These are phyloP conservation scores for Pleurotus giganteus DNA, from an alignment of 768 basidiomycete species.

Conservation along the genomic window DNA sequence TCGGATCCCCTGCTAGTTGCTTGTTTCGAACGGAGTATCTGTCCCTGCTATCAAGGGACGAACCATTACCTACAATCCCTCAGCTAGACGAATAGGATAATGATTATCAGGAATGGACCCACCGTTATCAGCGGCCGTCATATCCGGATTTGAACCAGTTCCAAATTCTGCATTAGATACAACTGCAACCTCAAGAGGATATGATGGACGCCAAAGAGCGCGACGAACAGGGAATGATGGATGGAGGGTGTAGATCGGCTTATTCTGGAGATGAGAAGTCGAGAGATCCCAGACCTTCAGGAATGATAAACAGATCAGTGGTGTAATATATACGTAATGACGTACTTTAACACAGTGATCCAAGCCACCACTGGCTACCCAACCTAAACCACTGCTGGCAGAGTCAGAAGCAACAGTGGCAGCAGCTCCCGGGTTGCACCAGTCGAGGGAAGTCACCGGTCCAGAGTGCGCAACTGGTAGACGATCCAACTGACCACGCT, in stretches of 20 bases:
- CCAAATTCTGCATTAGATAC: constrained; percentile 62
- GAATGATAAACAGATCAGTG: neutral
- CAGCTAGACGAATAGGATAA: neutral
- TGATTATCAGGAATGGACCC: neutral
- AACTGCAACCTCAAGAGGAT: constrained; percentile 73
- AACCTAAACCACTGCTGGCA: constrained; percentile 47
- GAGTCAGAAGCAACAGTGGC: constrained; percentile 21
- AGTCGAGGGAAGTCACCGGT: constrained; percentile 72
- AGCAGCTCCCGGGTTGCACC: constrained; percentile 43
- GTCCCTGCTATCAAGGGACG: constrained; percentile 4
- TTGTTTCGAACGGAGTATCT: constrained; percentile 5
- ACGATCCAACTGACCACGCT: constrained; percentile 69
- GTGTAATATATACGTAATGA: constrained; percentile 5
- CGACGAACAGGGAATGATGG: constrained; percentile 73
- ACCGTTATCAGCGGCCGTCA: constrained; percentile 5
- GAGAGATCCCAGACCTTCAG: constrained; percentile 70
- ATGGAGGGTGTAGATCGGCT: constrained; percentile 69
- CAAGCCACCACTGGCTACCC: constrained; percentile 78
- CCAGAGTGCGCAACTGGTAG: constrained; percentile 72
- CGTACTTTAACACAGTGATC: constrained; percentile 76
- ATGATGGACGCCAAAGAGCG: constrained; percentile 74
- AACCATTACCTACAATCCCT: neutral
- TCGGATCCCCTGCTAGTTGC: constrained; percentile 46
- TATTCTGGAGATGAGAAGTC: constrained; percentile 51
- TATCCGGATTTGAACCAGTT: constrained; percentile 26